These are phyloP conservation scores for Epichloe gansuensis DNA, from an alignment of 2,329 filamentous ascomycete species.

Conservation along the genomic window DNA sequence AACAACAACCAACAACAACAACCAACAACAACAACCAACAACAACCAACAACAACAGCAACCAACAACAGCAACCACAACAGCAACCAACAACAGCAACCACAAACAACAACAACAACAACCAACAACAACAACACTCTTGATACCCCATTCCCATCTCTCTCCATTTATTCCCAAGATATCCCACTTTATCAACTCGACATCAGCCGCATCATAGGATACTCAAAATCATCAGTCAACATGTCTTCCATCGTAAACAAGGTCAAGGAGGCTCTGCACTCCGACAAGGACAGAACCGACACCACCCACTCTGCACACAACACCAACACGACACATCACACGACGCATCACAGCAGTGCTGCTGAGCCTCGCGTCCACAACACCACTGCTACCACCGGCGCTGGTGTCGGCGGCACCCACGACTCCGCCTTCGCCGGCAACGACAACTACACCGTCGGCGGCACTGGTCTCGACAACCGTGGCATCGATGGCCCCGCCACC, in stretches of 20 bases:
- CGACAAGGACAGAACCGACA: slow-evolving; percentile 22
- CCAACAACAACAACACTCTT: too few relatives aligned
- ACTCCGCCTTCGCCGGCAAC: slow-evolving; percentile 20
- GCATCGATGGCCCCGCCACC: slow-evolving; percentile 13
- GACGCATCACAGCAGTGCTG: slow-evolving; percentile 24
- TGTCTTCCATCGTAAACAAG: slow-evolving; percentile 47
- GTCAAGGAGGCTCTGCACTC: slow-evolving; percentile 42
- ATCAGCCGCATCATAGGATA: not conserved
- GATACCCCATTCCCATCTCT: not conserved
- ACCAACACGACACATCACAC: not conserved
- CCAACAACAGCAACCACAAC: too few relatives aligned
- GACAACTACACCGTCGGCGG: slow-evolving; percentile 28
- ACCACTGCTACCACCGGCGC: slow-evolving; percentile 9
- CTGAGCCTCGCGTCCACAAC: slow-evolving; percentile 34
- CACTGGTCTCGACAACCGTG: slow-evolving; percentile 6
- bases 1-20: too few relatives aligned
- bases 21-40: too few relatives aligned
- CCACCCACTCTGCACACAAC: not conserved
- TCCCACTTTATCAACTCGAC: not conserved
- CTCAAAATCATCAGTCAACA: slow-evolving; percentile 14
- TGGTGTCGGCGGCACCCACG: slow-evolving; percentile 10
- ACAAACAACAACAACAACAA: too few relatives aligned
- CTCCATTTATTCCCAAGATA: slow-evolving; percentile 3
- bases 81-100: too few relatives aligned
- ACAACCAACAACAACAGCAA: too few relatives aligned